A percentile compares a stretch with the other conserved stretches of the same genome.
These are phyloP conservation scores for Fereydounia khargensis DNA, from an alignment of 1,284 basidiomycete genomes.

Conservation along the genomic window DNA sequence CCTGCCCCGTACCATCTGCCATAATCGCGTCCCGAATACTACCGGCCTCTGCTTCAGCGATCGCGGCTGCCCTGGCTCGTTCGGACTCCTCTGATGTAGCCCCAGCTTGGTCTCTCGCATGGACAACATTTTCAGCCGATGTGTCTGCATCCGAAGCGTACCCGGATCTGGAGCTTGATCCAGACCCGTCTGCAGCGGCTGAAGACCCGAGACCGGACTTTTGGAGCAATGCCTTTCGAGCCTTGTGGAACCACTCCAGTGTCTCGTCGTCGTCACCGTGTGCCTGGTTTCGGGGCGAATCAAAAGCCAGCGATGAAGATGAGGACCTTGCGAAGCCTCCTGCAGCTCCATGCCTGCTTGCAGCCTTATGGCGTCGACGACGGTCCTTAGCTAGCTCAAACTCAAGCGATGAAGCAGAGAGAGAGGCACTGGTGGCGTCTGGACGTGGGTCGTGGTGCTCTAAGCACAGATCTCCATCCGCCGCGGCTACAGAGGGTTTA, in stretches of 20 bases:
- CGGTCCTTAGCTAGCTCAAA: neutral
- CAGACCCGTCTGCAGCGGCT: too few species aligned
- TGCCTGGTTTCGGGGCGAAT: neutral
- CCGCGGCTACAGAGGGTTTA: constrained; percentile 28
- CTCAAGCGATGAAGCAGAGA: constrained; percentile 10
- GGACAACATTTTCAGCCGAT: too few species aligned
- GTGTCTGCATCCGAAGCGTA: too few species aligned
- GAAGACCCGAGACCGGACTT: too few species aligned
- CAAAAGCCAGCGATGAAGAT: neutral
- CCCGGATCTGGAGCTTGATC: too few species aligned
- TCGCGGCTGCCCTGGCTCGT: constrained; percentile 17
- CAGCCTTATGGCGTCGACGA: neutral
- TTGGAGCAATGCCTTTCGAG: constrained; percentile 22
- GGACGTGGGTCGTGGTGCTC: constrained; percentile 41
- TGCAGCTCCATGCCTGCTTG: neutral
- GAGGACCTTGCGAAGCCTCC: neutral
- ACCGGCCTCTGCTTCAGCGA: constrained; percentile 37
- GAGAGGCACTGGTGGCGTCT: constrained; percentile 20
- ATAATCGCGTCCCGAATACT: constrained; percentile 34
- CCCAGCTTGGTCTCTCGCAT: too few species aligned
- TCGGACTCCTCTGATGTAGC: too few species aligned
- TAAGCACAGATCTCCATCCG: constrained; percentile 34
- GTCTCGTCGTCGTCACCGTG: constrained; percentile 17
- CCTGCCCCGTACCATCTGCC: constrained; percentile 28
- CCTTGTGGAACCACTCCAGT: constrained; percentile 41